Percentiles rank a stretch among this genome's conserved stretches.
phyloP scores from a whole-genome alignment of 164 flowering plant genomes.

The Sextonia rubra region DNA sequence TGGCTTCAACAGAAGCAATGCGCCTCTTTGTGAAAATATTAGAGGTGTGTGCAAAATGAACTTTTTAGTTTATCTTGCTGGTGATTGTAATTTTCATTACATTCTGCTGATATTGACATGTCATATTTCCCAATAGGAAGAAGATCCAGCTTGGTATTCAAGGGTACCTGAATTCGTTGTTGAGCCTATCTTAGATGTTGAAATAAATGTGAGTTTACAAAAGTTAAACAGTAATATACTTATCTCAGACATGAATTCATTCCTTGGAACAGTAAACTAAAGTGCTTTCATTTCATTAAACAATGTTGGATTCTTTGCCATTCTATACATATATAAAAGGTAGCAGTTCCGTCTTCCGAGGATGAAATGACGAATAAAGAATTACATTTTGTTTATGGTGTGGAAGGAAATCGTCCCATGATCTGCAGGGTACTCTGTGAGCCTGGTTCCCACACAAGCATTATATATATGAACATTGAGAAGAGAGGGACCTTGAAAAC shows the following conservation, averaged over 20 bases:
- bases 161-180: slow-evolving; percentile 61
- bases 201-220: slow-evolving; percentile 75
- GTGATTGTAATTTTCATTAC: background rate
- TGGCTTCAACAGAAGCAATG: slow-evolving; percentile 95
- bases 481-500: too few relatives aligned
- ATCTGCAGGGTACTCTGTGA: too few relatives aligned
- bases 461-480: too few relatives aligned
- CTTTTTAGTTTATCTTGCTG: background rate
- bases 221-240: background rate
- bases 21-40: slow-evolving; percentile 97
- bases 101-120: slow-evolving; percentile 8
- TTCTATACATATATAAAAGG: too few relatives aligned
- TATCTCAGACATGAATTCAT: background rate
- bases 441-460: too few relatives aligned
- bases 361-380: too few relatives aligned
- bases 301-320: too few relatives aligned
- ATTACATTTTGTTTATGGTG: too few relatives aligned
- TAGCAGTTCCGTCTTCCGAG: too few relatives aligned
- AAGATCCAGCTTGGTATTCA: slow-evolving; percentile 99
- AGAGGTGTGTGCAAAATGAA: slow-evolving; percentile 49
- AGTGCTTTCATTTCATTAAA: too few relatives aligned
- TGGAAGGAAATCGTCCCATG: too few relatives aligned
- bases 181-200: slow-evolving; percentile 72
- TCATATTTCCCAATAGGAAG: slow-evolving; percentile 59
- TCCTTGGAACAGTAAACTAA: too few relatives aligned